phyloP scores from a whole-genome alignment of 2,329 filamentous ascomycete genomes.

The Lachnellula occidentalis region DNA sequence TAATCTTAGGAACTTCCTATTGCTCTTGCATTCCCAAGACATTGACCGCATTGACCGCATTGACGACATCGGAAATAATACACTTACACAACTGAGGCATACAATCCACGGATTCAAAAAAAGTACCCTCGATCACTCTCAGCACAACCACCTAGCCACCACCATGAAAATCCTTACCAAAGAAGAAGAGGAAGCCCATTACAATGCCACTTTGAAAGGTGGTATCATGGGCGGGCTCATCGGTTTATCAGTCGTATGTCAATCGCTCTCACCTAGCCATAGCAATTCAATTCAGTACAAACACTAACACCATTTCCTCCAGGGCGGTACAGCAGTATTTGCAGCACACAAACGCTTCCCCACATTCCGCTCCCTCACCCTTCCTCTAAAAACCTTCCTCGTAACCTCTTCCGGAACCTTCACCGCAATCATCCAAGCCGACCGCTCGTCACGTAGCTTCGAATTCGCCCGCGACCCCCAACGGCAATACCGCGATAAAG shows the following conservation, averaged over 20 bases:
- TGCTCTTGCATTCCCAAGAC: neutral
- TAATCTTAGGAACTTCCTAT: neutral
- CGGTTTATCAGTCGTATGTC: slow-evolving; percentile 65
- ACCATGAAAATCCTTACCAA: slow-evolving; percentile 92
- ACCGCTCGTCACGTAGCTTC: slow-evolving; percentile 65
- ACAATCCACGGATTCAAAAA: neutral
- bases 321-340: slow-evolving; percentile 53
- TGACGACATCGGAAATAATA: no score
- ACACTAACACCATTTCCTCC: slow-evolving; percentile 2
- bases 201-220: slow-evolving; percentile 72
- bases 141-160: neutral
- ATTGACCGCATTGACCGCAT: neutral
- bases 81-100: neutral
- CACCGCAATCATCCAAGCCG: slow-evolving; percentile 80
- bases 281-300: neutral
- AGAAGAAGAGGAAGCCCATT: slow-evolving; percentile 86
- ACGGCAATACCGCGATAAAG: slow-evolving; percentile 33
- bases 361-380: slow-evolving; percentile 72
- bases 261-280: neutral
- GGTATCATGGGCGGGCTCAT: slow-evolving; percentile 66
- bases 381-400: slow-evolving; percentile 89
- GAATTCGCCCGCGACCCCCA: slow-evolving; percentile 46
- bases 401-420: slow-evolving; percentile 79
- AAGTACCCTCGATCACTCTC: neutral
- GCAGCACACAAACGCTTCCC: slow-evolving; percentile 62